Percentiles rank a stretch among this genome's conserved stretches.
phyloP scores from a whole-genome alignment of 2,329 filamentous ascomycete species.

The Penicillium concentricum region DNA sequence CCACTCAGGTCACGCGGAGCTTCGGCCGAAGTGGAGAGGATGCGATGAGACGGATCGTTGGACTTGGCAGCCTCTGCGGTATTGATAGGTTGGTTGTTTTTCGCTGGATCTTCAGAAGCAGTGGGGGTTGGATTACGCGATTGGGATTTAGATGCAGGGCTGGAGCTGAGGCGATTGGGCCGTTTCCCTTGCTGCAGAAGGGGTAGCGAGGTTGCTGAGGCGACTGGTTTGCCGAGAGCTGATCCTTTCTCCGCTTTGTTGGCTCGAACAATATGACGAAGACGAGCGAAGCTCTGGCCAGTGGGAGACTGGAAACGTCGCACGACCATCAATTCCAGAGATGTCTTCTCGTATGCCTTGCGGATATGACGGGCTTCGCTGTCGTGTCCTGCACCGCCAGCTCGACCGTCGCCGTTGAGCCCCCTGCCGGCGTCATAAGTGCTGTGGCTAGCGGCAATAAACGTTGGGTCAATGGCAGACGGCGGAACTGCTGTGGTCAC shows the following conservation, averaged over 20 bases:
- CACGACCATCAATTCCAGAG: conserved; percentile 46
- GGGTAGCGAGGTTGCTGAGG: conserved; percentile 36
- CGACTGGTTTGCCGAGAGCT: conserved; percentile 34
- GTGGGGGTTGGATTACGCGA: conserved; percentile 25
- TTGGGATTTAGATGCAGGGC: conserved; percentile 25
- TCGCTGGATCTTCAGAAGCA: conserved; percentile 28
- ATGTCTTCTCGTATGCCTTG: conserved; percentile 46
- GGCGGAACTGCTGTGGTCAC: conserved; percentile 32
- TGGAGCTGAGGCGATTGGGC: conserved; percentile 18
- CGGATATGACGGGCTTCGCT: conserved; percentile 41
- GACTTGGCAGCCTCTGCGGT: conserved; percentile 21
- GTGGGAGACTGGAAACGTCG: conserved; percentile 47
- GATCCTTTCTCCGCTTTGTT: conserved; percentile 18
- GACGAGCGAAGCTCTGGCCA: conserved; percentile 43
- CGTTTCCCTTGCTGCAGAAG: conserved; percentile 29
- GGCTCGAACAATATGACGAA: conserved; percentile 30
- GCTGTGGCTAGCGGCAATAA: conserved; percentile 28
- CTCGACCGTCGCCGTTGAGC: conserved; percentile 30
- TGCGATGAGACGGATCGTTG: conserved; percentile 35
- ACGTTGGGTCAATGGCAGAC: conserved; percentile 37
- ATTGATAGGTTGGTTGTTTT: conserved; percentile 27
- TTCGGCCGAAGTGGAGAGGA: conserved; percentile 38
- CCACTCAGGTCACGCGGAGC: conserved; percentile 19
- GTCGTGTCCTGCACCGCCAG: conserved; percentile 31
- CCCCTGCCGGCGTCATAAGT: conserved; percentile 31